Base-by-base conservation (phyloP, 345 rosid species). In the Eucalyptus polybractea region DNA sequence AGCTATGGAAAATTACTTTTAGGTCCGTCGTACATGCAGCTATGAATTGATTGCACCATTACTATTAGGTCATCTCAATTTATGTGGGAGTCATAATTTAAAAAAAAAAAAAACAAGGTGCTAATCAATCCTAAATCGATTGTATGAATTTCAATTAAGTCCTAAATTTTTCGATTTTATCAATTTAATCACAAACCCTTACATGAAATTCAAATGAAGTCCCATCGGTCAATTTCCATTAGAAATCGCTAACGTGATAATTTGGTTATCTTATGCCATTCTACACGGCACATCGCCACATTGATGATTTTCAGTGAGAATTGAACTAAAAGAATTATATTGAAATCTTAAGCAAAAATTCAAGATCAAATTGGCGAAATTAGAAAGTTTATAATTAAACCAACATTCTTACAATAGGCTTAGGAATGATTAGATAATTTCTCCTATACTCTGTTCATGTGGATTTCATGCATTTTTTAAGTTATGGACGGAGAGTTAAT, bases 171-270 rank as follows among this genome's bases (percentile, higher is more conserved):
- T 31, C 21, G 1, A 69, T 4, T 17, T 33, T 16, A 10, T 3
- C 24, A 33, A 9, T 31, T 72, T 69, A 33, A 6, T 5, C 13
- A 5, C 21, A 33, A 33, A 72, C 25, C 11, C 24, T 69, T 31
- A 17, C 24, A 15, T 0, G 2, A 17, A 69, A 69, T 31, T 31
- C 24, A 37, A 72, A 69, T 1, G 9, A 5, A 33, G 44, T 5
- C 24, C 0, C 40, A 3, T 5, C 0, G 2, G 10, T 69, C 0
- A 33, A 69, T 33, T 69, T 67, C 14, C 40, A 7, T 11, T n/a
- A 8, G 6, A 67, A 67, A 65, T 65, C 0, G 1, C 2, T 31
- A 0, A 67, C 3, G 1, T 16, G 6, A 16, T 0, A 13, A 8
- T n/a, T 33, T 17, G 19, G 40, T 67, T 5, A 67, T 31, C 6